Conservation (phyloP, 257 asterid species). For the Solanum appendiculatum region DNA sequence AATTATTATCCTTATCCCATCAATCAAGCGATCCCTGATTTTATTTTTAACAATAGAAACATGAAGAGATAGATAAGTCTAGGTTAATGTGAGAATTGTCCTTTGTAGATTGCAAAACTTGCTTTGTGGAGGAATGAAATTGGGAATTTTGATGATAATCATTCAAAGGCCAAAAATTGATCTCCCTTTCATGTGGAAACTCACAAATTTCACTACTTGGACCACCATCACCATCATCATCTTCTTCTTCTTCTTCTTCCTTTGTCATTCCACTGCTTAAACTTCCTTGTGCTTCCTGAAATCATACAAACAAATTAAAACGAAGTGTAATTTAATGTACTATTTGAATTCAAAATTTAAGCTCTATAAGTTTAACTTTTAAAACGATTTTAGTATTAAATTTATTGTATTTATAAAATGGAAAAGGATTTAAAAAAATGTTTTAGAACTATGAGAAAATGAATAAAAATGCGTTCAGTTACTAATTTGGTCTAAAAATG, state of each 20-base stretch:
- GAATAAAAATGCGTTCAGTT: not conserved
- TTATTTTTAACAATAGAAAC: not conserved
- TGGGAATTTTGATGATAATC: not conserved
- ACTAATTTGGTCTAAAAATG: no score
- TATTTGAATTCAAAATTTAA: not conserved
- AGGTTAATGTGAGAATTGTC: not conserved
- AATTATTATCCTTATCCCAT: not conserved
- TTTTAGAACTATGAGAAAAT: no score
- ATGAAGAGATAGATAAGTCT: not conserved
- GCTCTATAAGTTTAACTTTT: not conserved
- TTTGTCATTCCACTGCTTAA: conserved; percentile 1
- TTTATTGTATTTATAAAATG: not conserved
- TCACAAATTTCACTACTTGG: not conserved
- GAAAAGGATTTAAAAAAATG: no score
- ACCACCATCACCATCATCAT: not conserved
- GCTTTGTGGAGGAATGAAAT: not conserved
- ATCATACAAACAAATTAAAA: not conserved
- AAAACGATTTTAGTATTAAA: not conserved
- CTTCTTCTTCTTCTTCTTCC: not conserved
- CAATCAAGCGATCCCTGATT: not conserved
- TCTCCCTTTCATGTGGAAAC: not conserved
- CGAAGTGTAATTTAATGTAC: not conserved
- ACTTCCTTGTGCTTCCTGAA: conserved; percentile 3
- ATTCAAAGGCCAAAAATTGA: not conserved
- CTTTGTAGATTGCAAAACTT: not conserved